Conservation (phyloP, 1,284 basidiomycete genomes). For the Melampsora larici-populina region DNA sequence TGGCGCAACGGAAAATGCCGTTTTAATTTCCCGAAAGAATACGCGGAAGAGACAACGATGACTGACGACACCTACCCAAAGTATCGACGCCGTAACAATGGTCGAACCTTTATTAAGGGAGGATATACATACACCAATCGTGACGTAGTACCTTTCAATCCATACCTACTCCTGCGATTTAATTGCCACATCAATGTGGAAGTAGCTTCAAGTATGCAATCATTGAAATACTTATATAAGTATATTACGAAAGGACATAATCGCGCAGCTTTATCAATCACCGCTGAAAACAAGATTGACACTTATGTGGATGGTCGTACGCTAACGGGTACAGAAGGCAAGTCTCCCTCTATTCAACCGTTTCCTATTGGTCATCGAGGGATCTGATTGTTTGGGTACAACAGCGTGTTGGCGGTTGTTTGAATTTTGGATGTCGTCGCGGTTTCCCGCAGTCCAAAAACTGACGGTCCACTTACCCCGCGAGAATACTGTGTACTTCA, state of each 20-base stretch:
- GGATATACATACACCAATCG: slow-evolving; percentile 23
- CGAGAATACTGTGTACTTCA: not conserved
- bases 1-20: not conserved
- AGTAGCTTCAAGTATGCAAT: too few species aligned
- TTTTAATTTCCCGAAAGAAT: not conserved
- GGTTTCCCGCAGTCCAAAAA: not conserved
- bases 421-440: too few species aligned
- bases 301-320: not conserved
- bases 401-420: not conserved
- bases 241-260: too few species aligned
- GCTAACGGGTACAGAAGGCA: not conserved
- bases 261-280: too few species aligned
- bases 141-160: slow-evolving; percentile 1
- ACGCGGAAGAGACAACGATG: not conserved
- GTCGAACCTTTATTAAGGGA: not conserved
- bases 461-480: not conserved
- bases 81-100: not conserved
- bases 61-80: not conserved
- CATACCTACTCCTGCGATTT: not conserved
- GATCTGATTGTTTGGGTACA: too few species aligned
- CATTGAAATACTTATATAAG: too few species aligned
- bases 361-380: too few species aligned
- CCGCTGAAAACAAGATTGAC: not conserved
- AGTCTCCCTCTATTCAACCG: not conserved
- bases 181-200: slow-evolving; percentile 28